Conservation (phyloP, 176 grass and related monocot species). For the Lolium perenne region DNA sequence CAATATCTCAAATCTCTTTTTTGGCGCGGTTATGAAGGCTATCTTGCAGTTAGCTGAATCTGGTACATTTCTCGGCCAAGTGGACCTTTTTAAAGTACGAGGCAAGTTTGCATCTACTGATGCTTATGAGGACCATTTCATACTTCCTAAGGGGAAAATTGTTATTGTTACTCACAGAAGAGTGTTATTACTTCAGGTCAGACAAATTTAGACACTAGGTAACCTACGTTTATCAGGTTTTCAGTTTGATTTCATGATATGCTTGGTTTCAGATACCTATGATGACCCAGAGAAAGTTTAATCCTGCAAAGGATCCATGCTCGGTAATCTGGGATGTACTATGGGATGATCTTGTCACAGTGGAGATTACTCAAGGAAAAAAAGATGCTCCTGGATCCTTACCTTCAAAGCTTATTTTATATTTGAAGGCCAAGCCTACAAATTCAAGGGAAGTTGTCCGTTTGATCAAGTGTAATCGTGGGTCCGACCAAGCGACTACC, state of each 20-base stretch:
- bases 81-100: conserved; percentile 97
- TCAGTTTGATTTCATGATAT: conserved; percentile 42
- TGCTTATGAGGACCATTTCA: conserved; percentile 95
- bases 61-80: conserved; percentile 94
- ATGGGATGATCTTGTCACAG: conserved; percentile 89
- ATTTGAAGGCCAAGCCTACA: conserved; percentile 76
- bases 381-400: conserved; percentile 79
- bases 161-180: conserved; percentile 86
- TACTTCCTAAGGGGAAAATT: conserved; percentile 90
- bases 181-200: conserved; percentile 84
- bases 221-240: conserved; percentile 18
- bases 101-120: conserved; percentile 97
- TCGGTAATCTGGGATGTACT: conserved; percentile 88
- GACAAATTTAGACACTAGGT: conserved; percentile 23
- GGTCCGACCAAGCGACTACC: conserved; percentile 67
- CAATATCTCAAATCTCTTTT: conserved; percentile 22
- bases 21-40: conserved; percentile 59
- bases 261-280: conserved; percentile 72
- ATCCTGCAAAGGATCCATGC: conserved; percentile 93
- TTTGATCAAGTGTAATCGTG: conserved; percentile 75
- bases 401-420: conserved; percentile 83
- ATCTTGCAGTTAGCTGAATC: conserved; percentile 95
- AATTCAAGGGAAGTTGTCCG: conserved; percentile 75
- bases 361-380: conserved; percentile 81
- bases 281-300: conserved; percentile 90